Evolutionary conservation across 2,329 filamentous ascomycete species (phyloP), one percentile per base, ranked within the genome.

Genomic region (Coniochaeta sp.): DNA sequence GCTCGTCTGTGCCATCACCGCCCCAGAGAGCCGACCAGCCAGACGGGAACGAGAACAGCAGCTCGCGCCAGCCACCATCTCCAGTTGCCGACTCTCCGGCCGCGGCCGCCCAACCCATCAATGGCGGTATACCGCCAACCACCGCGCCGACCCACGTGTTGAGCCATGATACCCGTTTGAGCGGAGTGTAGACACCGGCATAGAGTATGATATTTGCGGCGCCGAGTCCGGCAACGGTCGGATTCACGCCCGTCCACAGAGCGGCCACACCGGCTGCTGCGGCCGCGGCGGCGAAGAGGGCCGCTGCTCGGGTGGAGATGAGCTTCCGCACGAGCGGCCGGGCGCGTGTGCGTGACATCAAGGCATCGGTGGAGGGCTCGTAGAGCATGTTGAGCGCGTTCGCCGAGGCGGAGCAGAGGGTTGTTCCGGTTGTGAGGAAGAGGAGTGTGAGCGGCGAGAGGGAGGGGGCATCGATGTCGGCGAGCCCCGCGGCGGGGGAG

Each of bases 371-470:
- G 62, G 87, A 81, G 11, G 88, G 90, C 75, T 99, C 95, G 75
- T 97, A 92, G 61, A 97, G 86, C 95, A 99, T 99, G 75, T 99
- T 99, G 65, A 98, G 81, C 1, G 95, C 86, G 72, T 99, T 99
- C 50, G 95, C 95, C 62, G 89, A 91, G 50, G 93, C 91, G n/a
- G 86, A 90, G 72, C 91, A 95, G 22, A 97, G 81, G 5, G 93
- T 87, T 0, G 95, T 98, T 62, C 95, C 93, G 4, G 86, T 86
- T 0, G 93, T 96, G 58, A 99, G 86, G 78, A 96, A 98, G 58
- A 96, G 81, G 19, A 98, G 87, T 9, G 95, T 99, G 59, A 98
- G 80, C 1, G 95, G 91, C 63, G 90, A 96, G 52, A 97, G 83
- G 19, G 91, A 95, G 1, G 95, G 92, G 7, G 86, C 80, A 24